phyloP scores from a whole-genome alignment of 164 flowering plant genomes.

The Liquidambar formosana region DNA sequence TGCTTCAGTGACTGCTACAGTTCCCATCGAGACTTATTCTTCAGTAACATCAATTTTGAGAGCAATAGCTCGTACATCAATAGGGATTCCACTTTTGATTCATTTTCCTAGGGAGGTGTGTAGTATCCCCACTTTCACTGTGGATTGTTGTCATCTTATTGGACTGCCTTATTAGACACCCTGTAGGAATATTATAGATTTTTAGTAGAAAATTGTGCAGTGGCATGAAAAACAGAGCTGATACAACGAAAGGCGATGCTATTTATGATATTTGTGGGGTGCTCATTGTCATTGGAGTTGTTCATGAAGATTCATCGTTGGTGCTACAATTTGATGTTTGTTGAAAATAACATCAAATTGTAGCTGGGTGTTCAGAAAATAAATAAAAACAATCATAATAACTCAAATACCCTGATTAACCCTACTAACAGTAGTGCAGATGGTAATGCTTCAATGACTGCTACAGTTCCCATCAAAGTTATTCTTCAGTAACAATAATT shows the following conservation, averaged over 20 bases:
- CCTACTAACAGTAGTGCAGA: too few relatives aligned
- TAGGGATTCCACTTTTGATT: too few relatives aligned
- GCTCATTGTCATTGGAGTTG: neutral
- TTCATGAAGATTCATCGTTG: neutral
- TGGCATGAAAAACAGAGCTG: neutral
- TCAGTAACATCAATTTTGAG: neutral
- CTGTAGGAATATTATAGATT: too few relatives aligned
- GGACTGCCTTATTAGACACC: too few relatives aligned
- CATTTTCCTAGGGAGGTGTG: too few relatives aligned
- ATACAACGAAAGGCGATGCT: neutral
- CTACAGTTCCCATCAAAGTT: neutral
- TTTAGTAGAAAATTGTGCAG: too few relatives aligned
- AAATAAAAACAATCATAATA: too few relatives aligned
- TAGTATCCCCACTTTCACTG: too few relatives aligned
- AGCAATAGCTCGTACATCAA: neutral
- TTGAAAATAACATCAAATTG: too few relatives aligned
- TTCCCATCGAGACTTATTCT: neutral
- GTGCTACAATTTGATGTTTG: neutral
- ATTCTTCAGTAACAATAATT: neutral
- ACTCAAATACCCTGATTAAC: too few relatives aligned
- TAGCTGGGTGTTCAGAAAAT: too few relatives aligned
- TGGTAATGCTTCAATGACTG: neutral
- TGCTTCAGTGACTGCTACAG: neutral
- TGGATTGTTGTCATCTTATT: too few relatives aligned
- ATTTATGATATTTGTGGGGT: neutral